Percentiles rank a stretch among this genome's conserved stretches.
These are phyloP conservation scores for Arthrobotrys megalospora DNA, from an alignment of 2,329 filamentous ascomycete genomes.

Conservation along the genomic window DNA sequence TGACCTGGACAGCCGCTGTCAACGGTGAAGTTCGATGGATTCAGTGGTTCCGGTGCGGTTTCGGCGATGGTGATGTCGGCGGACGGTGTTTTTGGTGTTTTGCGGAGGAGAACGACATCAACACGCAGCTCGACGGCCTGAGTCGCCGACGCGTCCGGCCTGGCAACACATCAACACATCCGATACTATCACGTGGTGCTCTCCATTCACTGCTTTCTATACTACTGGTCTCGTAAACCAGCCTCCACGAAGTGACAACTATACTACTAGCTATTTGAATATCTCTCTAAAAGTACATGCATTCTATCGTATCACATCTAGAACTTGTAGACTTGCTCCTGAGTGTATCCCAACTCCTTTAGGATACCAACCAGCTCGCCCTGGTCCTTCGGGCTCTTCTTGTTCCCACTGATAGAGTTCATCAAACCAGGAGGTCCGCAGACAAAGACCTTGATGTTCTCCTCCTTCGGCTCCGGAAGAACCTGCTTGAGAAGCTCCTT, in stretches of 20 bases:
- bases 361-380: slow-evolving; percentile 87
- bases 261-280: neutral
- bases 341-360: slow-evolving; percentile 83
- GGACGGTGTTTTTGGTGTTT: slow-evolving; percentile 34
- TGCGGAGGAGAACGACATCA: slow-evolving; percentile 46
- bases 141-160: slow-evolving; percentile 43
- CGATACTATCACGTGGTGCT: neutral
- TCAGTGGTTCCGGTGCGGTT: slow-evolving; percentile 6
- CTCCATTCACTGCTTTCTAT: neutral
- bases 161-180: slow-evolving; percentile 53
- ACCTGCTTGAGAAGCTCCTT: slow-evolving; percentile 97
- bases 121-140: slow-evolving; percentile 46
- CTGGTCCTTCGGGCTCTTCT: slow-evolving; percentile 94
- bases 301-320: slow-evolving; percentile 6
- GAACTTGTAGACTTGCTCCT: slow-evolving; percentile 58
- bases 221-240: neutral
- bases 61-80: slow-evolving; percentile 39
- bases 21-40: slow-evolving; percentile 4
- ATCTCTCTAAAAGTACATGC: slow-evolving; percentile 21
- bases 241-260: too few relatives aligned
- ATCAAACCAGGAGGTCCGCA: slow-evolving; percentile 70
- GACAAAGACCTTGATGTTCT: slow-evolving; percentile 96
- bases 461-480: slow-evolving; percentile 89
- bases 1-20: neutral
- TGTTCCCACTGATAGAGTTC: slow-evolving; percentile 89